Percentiles rank a stretch among this genome's conserved stretches.
phyloP scores from a whole-genome alignment of 179 eudicot genomes.

The Silene noctiflora region DNA sequence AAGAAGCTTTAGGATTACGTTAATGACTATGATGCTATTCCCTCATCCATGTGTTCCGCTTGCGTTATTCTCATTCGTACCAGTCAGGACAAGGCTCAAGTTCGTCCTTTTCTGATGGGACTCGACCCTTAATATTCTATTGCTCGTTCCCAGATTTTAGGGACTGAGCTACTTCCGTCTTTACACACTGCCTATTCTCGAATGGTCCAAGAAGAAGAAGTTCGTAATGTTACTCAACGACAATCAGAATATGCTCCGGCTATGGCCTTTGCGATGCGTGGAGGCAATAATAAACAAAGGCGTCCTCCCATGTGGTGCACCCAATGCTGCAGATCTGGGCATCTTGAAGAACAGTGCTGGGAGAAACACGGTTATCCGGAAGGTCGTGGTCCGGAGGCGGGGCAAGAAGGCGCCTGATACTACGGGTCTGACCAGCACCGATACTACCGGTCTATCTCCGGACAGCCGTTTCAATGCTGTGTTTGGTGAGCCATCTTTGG shows the following conservation, averaged over 20 bases:
- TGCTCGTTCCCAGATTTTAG: not conserved
- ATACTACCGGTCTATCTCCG: too few species aligned
- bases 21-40: not conserved
- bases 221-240: not conserved
- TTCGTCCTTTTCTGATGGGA: not conserved
- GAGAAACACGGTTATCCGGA: not conserved
- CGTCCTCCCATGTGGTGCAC: not conserved
- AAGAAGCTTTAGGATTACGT: not conserved
- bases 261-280: slow-evolving; percentile 1
- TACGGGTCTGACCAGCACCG: too few species aligned
- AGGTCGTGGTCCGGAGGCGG: not conserved
- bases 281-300: not conserved
- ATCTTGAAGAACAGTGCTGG: not conserved
- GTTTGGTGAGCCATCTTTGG: too few species aligned
- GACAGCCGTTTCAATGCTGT: too few species aligned
- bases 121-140: slow-evolving; percentile 3
- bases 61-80: not conserved
- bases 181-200: not conserved
- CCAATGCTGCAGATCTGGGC: not conserved
- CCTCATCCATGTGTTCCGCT: not conserved
- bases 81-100: not conserved
- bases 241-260: not conserved
- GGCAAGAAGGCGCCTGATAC: not conserved
- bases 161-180: not conserved
- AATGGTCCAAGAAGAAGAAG: not conserved